phyloP scores from a whole-genome alignment of 352 stramenopile genomes.

The Thalassiosira oceanica region DNA sequence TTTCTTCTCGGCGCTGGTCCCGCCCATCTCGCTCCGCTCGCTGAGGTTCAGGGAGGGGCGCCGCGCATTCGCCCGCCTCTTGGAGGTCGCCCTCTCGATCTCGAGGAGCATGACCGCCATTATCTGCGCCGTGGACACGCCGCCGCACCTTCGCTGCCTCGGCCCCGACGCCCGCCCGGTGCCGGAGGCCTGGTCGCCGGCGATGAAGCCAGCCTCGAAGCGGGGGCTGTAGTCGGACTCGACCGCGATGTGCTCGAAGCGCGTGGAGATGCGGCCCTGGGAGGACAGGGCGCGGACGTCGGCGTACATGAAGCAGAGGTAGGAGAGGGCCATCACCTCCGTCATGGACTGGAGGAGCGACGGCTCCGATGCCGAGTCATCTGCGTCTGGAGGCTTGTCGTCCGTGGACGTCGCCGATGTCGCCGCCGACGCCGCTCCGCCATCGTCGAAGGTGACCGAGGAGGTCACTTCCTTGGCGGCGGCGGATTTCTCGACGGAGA shows the following conservation, averaged over 20 bases:
- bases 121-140: constrained; percentile 54
- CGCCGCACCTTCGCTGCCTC: constrained; percentile 26
- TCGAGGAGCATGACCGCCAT: constrained; percentile 56
- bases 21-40: background rate
- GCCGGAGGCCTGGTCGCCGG: constrained; percentile 16
- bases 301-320: constrained; percentile 67
- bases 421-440: too few relatives aligned
- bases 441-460: too few relatives aligned
- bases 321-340: constrained; percentile 58
- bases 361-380: too few relatives aligned
- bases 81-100: too few relatives aligned
- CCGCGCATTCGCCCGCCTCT: too few relatives aligned
- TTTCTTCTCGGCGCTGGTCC: background rate
- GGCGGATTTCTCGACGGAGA: too few relatives aligned
- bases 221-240: constrained; percentile 51
- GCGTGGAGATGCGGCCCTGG: constrained; percentile 62
- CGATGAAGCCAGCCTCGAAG: constrained; percentile 44
- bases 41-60: too few relatives aligned
- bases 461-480: too few relatives aligned
- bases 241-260: constrained; percentile 64
- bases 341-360: too few relatives aligned
- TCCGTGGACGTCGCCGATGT: too few relatives aligned
- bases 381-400: too few relatives aligned
- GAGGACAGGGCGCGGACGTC: constrained; percentile 62
- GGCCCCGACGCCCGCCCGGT: too few relatives aligned